Evolutionary conservation across 2,329 filamentous ascomycete genomes (phyloP).

Genomic region (Blastomyces percursus): DNA sequence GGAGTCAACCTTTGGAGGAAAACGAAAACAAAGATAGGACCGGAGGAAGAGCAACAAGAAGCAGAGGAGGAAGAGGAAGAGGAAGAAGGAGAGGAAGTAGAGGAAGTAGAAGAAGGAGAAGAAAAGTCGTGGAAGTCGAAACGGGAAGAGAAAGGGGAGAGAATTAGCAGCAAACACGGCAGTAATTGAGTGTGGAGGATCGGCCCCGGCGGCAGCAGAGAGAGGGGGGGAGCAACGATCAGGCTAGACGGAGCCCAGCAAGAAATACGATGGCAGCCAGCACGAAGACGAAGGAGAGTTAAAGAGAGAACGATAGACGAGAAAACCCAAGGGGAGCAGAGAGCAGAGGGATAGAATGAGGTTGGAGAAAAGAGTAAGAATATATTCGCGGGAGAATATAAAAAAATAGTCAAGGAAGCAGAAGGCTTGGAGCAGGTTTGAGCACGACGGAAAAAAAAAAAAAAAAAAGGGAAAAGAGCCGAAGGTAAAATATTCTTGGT

Average conservation of each 20-base stretch:
- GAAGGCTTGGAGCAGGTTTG: too few relatives aligned
- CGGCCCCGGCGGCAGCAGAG: slow-evolving; percentile 1
- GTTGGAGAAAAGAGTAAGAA: neutral
- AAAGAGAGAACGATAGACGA: neutral
- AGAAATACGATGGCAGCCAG: slow-evolving; percentile 4
- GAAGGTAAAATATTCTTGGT: too few relatives aligned
- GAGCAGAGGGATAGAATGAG: too few relatives aligned
- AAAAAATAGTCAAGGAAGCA: too few relatives aligned
- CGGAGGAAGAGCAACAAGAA: neutral
- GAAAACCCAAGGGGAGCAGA: too few relatives aligned
- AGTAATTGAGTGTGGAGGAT: neutral
- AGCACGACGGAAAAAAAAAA: too few relatives aligned
- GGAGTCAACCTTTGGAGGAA: neutral
- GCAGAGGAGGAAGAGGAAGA: neutral
- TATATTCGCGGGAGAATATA: neutral
- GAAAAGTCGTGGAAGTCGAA: neutral
- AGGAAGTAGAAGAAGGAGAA: neutral
- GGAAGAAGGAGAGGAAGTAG: neutral
- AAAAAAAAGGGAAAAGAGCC: too few relatives aligned
- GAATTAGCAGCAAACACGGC: neutral
- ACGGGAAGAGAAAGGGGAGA: neutral
- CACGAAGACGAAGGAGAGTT: neutral
- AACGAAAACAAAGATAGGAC: neutral
- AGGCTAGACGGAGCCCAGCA: neutral
- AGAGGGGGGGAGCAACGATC: neutral